Conservation (phyloP, 139 green algal genomes). For the Chlamydomonas applanata region DNA sequence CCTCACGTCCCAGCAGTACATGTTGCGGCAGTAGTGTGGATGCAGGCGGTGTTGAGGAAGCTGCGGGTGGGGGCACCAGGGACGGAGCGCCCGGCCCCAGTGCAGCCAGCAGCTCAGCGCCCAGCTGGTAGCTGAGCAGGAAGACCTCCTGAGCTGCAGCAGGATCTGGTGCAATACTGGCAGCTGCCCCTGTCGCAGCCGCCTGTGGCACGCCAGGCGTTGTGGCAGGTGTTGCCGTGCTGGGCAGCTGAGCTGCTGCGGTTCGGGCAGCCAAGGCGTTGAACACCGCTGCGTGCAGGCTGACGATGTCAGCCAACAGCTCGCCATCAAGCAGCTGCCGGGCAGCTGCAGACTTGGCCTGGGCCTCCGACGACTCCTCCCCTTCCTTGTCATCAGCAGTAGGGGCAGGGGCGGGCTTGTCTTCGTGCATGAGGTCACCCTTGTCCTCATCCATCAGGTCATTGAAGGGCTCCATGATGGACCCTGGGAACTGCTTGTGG, state of each 20-base stretch:
- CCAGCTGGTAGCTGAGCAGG: slow-evolving; percentile 52
- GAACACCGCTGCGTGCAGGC: slow-evolving; percentile 50
- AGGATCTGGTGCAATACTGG: not conserved
- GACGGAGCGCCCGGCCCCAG: not conserved
- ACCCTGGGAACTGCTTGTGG: slow-evolving; percentile 6
- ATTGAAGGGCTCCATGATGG: not conserved
- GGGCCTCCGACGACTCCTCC: slow-evolving; percentile 17
- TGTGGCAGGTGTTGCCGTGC: slow-evolving; percentile 10
- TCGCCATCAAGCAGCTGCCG: slow-evolving; percentile 62
- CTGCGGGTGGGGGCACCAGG: no score
- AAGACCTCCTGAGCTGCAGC: slow-evolving; percentile 36
- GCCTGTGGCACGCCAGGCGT: no score
- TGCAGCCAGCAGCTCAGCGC: slow-evolving; percentile 31
- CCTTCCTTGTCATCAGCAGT: not conserved
- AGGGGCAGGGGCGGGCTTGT: not conserved
- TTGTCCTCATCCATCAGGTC: slow-evolving; percentile 11
- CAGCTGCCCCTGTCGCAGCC: no score
- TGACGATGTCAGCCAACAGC: slow-evolving; percentile 63
- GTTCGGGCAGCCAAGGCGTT: slow-evolving; percentile 9
- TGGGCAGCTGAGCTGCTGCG: not conserved
- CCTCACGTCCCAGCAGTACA: slow-evolving; percentile 14
- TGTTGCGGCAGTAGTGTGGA: not conserved
- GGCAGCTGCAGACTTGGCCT: slow-evolving; percentile 46
- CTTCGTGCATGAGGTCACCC: slow-evolving; percentile 3
- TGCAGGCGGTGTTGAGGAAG: not conserved